Percentiles rank a stretch among this genome's conserved stretches.
phyloP scores from a whole-genome alignment of 2,329 filamentous ascomycete species.

The Blastomyces parvus region DNA sequence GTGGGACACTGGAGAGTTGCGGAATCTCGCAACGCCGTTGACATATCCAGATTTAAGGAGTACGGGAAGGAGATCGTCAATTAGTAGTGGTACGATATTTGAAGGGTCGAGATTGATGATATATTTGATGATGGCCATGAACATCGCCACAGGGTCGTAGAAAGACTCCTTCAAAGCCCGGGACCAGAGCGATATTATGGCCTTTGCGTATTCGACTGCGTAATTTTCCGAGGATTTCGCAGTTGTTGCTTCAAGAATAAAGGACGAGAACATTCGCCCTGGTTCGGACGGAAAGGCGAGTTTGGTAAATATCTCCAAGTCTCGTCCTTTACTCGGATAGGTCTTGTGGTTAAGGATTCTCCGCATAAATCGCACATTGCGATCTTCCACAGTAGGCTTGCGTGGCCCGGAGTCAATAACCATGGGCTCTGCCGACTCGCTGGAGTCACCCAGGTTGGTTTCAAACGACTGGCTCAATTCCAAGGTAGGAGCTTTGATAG shows the following conservation, averaged over 20 bases:
- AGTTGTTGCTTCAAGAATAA: slow-evolving; percentile 45
- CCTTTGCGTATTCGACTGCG: slow-evolving; percentile 40
- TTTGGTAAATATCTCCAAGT: slow-evolving; percentile 46
- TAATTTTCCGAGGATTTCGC: slow-evolving; percentile 37
- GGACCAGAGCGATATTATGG: slow-evolving; percentile 47
- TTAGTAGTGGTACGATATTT: slow-evolving; percentile 28
- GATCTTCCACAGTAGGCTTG: slow-evolving; percentile 19
- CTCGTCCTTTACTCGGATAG: slow-evolving; percentile 39
- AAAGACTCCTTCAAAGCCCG: slow-evolving; percentile 47
- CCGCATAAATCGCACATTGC: slow-evolving; percentile 40
- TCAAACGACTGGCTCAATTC: slow-evolving; percentile 28
- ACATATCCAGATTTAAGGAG: slow-evolving; percentile 42
- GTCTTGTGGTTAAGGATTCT: slow-evolving; percentile 48
- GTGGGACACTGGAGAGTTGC: slow-evolving; percentile 35
- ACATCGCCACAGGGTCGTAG: slow-evolving; percentile 35
- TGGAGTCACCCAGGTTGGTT: slow-evolving; percentile 21
- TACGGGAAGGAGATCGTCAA: slow-evolving; percentile 31
- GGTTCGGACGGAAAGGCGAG: slow-evolving; percentile 46
- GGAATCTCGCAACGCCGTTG: slow-evolving; percentile 45
- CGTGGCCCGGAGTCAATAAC: slow-evolving; percentile 20
- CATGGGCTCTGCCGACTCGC: slow-evolving; percentile 18
- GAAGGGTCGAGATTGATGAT: slow-evolving; percentile 33
- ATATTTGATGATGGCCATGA: slow-evolving; percentile 34
- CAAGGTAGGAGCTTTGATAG: slow-evolving; percentile 37
- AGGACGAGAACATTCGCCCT: slow-evolving; percentile 41